These are phyloP conservation scores for Parachaetomium inaequale DNA, from an alignment of 495 filamentous ascomycete genomes.

Conservation along the genomic window DNA sequence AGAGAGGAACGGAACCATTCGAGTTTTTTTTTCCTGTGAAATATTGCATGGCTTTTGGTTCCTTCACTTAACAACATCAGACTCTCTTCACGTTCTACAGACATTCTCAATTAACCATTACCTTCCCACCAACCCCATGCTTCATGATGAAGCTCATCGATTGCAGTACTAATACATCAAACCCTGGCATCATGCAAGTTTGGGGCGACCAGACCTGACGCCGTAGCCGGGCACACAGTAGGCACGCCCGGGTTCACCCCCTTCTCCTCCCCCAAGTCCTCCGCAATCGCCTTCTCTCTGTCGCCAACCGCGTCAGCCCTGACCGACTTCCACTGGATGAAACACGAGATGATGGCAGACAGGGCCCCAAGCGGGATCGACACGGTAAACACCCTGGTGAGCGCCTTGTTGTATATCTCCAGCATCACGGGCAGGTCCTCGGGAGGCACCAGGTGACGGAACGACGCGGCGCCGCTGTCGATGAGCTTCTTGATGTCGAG, in stretches of 20 bases:
- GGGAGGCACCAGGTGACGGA: constrained; percentile 32
- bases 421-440: constrained; percentile 32
- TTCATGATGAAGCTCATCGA: too few relatives aligned
- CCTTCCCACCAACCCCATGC: too few relatives aligned
- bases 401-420: constrained; percentile 31
- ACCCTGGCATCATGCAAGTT: too few relatives aligned
- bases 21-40: too few relatives aligned
- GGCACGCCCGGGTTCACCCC: background rate
- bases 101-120: too few relatives aligned
- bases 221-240: too few relatives aligned
- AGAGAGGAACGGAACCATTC: too few relatives aligned
- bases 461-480: constrained; percentile 50
- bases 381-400: constrained; percentile 31
- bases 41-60: too few relatives aligned
- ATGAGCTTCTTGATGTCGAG: constrained; percentile 33
- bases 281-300: background rate
- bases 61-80: too few relatives aligned
- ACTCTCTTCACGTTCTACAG: too few relatives aligned
- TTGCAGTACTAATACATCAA: too few relatives aligned
- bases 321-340: constrained; percentile 52
- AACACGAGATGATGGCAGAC: constrained; percentile 39
- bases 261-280: background rate
- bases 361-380: constrained; percentile 36
- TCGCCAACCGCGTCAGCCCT: constrained; percentile 19
- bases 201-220: too few relatives aligned